These are phyloP conservation scores for Coemansia guatemalensis DNA, from an alignment of 192 early-diverging fungal species.

Conservation along the genomic window DNA sequence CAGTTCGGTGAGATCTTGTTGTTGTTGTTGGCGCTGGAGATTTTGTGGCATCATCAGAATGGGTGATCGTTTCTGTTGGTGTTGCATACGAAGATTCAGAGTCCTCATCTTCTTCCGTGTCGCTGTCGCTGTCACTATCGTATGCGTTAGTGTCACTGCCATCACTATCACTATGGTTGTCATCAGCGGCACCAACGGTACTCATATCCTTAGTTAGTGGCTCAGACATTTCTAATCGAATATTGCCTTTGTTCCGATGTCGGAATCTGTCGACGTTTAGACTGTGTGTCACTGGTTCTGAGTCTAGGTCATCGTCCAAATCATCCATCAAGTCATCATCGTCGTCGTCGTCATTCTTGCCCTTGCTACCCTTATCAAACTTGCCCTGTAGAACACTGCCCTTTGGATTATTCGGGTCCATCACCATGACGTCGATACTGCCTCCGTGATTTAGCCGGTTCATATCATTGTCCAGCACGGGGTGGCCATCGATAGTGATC, in stretches of 20 bases:
- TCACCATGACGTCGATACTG: constrained; percentile 5
- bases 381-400: not conserved
- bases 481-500: constrained; percentile 47
- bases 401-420: not conserved
- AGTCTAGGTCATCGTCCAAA: constrained; percentile 7
- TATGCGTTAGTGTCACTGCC: not conserved
- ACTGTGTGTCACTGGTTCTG: constrained; percentile 14
- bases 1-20: not conserved
- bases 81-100: not conserved
- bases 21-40: not conserved
- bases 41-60: constrained; percentile 1
- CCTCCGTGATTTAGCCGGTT: not conserved
- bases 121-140: constrained; percentile 5
- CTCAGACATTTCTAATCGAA: not conserved
- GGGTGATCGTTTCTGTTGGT: not conserved
- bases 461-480: constrained; percentile 6
- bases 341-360: constrained; percentile 5
- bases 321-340: constrained; percentile 8
- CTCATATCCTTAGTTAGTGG: constrained; percentile 2
- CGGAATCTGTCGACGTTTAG: constrained; percentile 13
- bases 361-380: not conserved
- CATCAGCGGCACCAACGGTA: not conserved
- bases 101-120: constrained; percentile 15
- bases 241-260: constrained; percentile 4
- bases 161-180: not conserved